These are phyloP conservation scores for Oxyria digyna DNA, from an alignment of 148 eudicot species.

Conservation along the genomic window DNA sequence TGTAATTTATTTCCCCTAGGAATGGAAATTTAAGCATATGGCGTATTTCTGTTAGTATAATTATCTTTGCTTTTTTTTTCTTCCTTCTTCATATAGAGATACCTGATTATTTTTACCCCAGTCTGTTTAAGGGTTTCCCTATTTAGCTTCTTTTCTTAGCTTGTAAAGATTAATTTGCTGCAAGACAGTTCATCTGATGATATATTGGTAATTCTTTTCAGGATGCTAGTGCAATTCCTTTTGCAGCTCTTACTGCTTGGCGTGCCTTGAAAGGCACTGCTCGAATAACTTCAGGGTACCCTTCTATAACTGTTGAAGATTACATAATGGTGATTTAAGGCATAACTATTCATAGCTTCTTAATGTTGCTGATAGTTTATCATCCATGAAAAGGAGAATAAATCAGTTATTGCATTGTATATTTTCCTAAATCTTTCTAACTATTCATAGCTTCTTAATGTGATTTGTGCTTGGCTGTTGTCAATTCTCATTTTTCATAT, in stretches of 20 bases:
- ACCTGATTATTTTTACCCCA: neutral
- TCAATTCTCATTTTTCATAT: constrained; percentile 2
- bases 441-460: neutral
- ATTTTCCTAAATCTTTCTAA: neutral
- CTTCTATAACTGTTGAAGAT: constrained; percentile 2
- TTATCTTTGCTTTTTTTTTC: too few relatives aligned
- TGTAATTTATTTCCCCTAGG: neutral
- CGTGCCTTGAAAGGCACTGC: constrained; percentile 81
- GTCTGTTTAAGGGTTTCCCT: neutral
- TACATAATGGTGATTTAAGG: neutral
- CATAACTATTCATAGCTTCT: neutral
- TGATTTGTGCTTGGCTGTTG: neutral
- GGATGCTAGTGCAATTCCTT: constrained; percentile 93
- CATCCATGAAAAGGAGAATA: neutral
- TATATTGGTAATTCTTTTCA: constrained; percentile 16
- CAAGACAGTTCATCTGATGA: neutral
- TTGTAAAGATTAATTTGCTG: neutral
- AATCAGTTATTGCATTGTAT: neutral
- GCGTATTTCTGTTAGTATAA: too few relatives aligned
- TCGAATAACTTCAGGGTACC: constrained; percentile 73
- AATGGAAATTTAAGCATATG: neutral
- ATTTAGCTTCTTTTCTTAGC: neutral
- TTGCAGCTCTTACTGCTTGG: constrained; percentile 99
- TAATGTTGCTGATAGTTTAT: neutral
- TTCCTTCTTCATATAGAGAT: neutral